Percentiles rank a stretch among this genome's conserved stretches.
Conservation (phyloP, 345 rosid species). For the Eutrema japonicum region DNA sequence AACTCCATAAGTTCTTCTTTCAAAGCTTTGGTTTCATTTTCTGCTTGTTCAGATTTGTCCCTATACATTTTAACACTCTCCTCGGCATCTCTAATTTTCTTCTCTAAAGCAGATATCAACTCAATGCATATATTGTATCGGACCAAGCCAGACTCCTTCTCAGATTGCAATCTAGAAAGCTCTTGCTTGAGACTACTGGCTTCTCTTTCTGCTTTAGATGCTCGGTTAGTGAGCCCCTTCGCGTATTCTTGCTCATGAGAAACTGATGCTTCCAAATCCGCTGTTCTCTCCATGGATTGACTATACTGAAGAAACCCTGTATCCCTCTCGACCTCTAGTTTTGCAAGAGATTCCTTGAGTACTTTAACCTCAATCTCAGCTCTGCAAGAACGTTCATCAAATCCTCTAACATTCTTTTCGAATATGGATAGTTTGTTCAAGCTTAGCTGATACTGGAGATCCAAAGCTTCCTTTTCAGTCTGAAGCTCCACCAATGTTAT, state of each 20-base stretch:
- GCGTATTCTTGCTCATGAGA: slow-evolving; percentile 54
- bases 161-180: slow-evolving; percentile 63
- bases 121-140: slow-evolving; percentile 67
- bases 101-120: slow-evolving; percentile 65
- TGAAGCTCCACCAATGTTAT: slow-evolving; percentile 66
- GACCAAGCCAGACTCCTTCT: slow-evolving; percentile 63
- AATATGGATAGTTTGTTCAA: slow-evolving; percentile 68
- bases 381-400: slow-evolving; percentile 72
- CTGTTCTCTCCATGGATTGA: slow-evolving; percentile 67
- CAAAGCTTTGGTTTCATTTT: slow-evolving; percentile 58
- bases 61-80: slow-evolving; percentile 53
- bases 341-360: slow-evolving; percentile 69
- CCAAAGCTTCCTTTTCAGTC: slow-evolving; percentile 70
- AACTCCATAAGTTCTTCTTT: slow-evolving; percentile 57
- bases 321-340: slow-evolving; percentile 75
- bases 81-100: slow-evolving; percentile 61
- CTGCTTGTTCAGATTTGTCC: slow-evolving; percentile 61
- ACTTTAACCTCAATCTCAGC: slow-evolving; percentile 73
- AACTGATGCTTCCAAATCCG: slow-evolving; percentile 55
- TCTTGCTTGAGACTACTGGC: slow-evolving; percentile 67
- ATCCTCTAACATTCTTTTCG: slow-evolving; percentile 63
- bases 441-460: slow-evolving; percentile 63
- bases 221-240: slow-evolving; percentile 53
- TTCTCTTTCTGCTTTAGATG: slow-evolving; percentile 53
- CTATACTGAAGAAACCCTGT: slow-evolving; percentile 63